phyloP scores from a whole-genome alignment of 768 basidiomycete genomes.

The Rhodosporidiobolus sp. region DNA sequence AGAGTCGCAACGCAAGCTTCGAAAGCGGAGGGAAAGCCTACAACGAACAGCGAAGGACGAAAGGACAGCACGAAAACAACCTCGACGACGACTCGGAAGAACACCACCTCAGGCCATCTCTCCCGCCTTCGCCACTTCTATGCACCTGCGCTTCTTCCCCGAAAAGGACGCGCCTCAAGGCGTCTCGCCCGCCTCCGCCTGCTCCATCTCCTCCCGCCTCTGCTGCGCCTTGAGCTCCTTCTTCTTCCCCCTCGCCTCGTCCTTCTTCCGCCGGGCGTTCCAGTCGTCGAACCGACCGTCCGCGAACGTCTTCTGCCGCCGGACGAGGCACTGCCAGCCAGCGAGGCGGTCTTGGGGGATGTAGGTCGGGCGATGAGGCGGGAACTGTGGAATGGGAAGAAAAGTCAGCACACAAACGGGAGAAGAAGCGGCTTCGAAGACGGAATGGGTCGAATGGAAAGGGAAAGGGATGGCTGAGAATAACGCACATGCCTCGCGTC shows the following conservation, averaged over 20 bases:
- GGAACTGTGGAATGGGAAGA: conserved; percentile 10
- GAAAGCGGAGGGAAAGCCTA: too few relatives aligned
- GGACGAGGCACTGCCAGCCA: conserved; percentile 29
- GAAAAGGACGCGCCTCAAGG: too few relatives aligned
- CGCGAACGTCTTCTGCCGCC: neutral
- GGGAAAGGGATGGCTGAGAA: too few relatives aligned
- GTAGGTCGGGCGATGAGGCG: conserved; percentile 30
- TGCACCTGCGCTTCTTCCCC: too few relatives aligned
- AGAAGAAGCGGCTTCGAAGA: too few relatives aligned
- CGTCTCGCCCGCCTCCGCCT: neutral
- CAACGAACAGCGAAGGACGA: too few relatives aligned
- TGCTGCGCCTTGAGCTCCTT: conserved; percentile 22
- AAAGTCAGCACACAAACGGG: too few relatives aligned
- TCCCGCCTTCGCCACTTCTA: neutral
- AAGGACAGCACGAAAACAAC: neutral
- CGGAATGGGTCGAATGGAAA: too few relatives aligned
- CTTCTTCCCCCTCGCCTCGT: conserved; percentile 29
- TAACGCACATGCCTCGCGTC: neutral
- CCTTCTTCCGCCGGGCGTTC: conserved; percentile 12
- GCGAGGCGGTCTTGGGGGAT: conserved; percentile 12
- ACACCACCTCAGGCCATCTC: neutral
- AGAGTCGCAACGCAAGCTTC: too few relatives aligned
- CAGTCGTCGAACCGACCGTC: conserved; percentile 29
- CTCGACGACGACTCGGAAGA: neutral
- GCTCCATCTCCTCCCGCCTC: neutral